Evolutionary conservation across 1,139 yeast species (phyloP).

Genomic region (Suhomyces coccinellae): DNA sequence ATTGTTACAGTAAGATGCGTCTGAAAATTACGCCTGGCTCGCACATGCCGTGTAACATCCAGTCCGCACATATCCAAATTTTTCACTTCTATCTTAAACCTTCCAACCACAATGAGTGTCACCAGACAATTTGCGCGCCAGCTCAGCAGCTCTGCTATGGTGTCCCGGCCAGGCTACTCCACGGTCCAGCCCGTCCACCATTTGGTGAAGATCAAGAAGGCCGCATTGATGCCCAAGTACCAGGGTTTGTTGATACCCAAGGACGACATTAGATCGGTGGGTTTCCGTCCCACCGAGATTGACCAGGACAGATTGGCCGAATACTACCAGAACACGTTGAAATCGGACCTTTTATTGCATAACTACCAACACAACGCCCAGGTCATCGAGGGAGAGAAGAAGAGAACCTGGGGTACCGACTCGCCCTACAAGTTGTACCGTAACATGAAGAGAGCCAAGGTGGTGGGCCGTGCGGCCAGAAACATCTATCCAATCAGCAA

Average conservation of each 20-base stretch:
- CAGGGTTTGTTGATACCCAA: constrained; percentile 65
- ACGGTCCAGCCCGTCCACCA: constrained; percentile 92
- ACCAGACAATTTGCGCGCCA: constrained; percentile 32
- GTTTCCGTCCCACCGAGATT: constrained; percentile 68
- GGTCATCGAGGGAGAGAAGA: constrained; percentile 62
- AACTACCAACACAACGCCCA: constrained; percentile 67
- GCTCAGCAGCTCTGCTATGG: constrained; percentile 44
- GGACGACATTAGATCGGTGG: constrained; percentile 75
- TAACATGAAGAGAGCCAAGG: constrained; percentile 62
- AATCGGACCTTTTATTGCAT: constrained; percentile 75
- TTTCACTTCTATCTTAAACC: constrained; percentile 1
- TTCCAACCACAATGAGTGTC: neutral
- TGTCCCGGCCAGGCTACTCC: constrained; percentile 68
- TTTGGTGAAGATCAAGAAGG: constrained; percentile 70
- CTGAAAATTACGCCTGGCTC: constrained; percentile 2
- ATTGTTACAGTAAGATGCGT: neutral
- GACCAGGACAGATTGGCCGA: constrained; percentile 80
- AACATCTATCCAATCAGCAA: constrained; percentile 66
- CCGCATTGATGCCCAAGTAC: constrained; percentile 66
- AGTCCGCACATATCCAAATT: constrained; percentile 5
- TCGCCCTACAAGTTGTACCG: constrained; percentile 91
- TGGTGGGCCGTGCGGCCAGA: constrained; percentile 67
- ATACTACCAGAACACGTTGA: constrained; percentile 70
- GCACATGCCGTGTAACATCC: constrained; percentile 1
- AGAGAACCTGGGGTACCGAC: constrained; percentile 82